These are phyloP conservation scores for Botrytis byssoidea DNA, from an alignment of 2,329 filamentous ascomycete genomes.

Conservation along the genomic window DNA sequence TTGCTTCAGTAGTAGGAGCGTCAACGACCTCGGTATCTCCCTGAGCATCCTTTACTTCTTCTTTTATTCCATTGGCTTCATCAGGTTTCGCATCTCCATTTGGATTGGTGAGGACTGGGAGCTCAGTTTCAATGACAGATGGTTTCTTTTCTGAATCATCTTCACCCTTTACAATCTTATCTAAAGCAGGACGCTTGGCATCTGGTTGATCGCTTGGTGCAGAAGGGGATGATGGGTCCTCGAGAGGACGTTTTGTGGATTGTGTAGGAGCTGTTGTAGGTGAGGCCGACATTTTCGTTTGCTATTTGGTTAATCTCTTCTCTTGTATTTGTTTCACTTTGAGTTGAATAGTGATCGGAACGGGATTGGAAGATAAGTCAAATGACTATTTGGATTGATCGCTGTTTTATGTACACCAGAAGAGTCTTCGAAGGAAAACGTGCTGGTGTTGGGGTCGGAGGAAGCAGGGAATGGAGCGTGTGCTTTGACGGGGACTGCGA, in stretches of 20 bases:
- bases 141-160: constrained; percentile 45
- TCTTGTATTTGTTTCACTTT: constrained; percentile 20
- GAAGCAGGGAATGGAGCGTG: constrained; percentile 38
- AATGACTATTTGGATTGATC: constrained; percentile 54
- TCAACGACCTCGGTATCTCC: constrained; percentile 69
- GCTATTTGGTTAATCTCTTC: constrained; percentile 42
- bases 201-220: constrained; percentile 91
- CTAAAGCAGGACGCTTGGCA: constrained; percentile 91
- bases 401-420: constrained; percentile 76
- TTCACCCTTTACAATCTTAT: constrained; percentile 78
- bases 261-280: constrained; percentile 62
- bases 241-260: constrained; percentile 85
- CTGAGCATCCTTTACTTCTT: constrained; percentile 56
- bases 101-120: constrained; percentile 46
- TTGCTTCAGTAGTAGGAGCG: constrained; percentile 37
- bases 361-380: constrained; percentile 45
- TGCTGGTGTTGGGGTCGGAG: constrained; percentile 66
- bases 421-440: constrained; percentile 85
- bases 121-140: constrained; percentile 36
- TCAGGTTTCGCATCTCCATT: constrained; percentile 43
- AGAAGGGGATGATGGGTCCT: constrained; percentile 94
- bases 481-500: constrained; percentile 39
- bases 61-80: constrained; percentile 48
- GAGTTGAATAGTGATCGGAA: constrained; percentile 44
- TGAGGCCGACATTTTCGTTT: constrained; percentile 69